Evolutionary conservation across 495 filamentous ascomycete species (phyloP), one percentile per base, ranked within the genome.

Genomic region (Trichoderma erinaceum): DNA sequence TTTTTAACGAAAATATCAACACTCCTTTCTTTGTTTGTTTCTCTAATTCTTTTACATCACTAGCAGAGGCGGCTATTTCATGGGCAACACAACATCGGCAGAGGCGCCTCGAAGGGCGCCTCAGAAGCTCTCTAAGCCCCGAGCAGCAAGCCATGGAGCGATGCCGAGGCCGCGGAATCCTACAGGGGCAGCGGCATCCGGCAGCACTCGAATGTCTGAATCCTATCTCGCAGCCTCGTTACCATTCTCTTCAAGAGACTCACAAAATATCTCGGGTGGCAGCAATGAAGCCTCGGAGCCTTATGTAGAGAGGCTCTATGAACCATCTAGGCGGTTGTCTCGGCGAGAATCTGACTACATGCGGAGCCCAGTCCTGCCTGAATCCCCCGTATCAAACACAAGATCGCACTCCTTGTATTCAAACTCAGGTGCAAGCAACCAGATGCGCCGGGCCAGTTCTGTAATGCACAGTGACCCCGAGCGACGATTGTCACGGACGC

Each of bases 91-190:
- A 29, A 75, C 79, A 67, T 83, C 81, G 68, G 66, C 71, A 48
- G 80, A 82, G 74, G 73, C 75, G 65, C 72, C 67, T 25, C 35
- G 58, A 5, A 61, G 15, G 41, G 67, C 74, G 67, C 71, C 77
- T 69, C 80, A 82, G 68, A 82, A 75, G 73, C 73, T 83, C 65
- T 83, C 80, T 44, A 83, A 83, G 72, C 80, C 81, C 58, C 81
- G 76, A 67, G 80, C 75, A 58, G 73, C 73, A 66, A 78, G 76
- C 65, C 78, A 76, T 77, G 41, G 35, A 35, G 66, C 66, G 3
- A 27, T 41, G 65, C 38, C 65, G 16, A 46, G 35, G 46, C 29
- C 16, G 6, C 46, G 18, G 44, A 41, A 52, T 38, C 65, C 46
- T 46, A 67, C 65, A 4, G 56, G 56, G 27, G 56, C 56, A 16